Percentiles rank a stretch among this genome's conserved stretches.
These are phyloP conservation scores for Hypholoma fasciculare DNA, from an alignment of 768 basidiomycete species.

Conservation along the genomic window DNA sequence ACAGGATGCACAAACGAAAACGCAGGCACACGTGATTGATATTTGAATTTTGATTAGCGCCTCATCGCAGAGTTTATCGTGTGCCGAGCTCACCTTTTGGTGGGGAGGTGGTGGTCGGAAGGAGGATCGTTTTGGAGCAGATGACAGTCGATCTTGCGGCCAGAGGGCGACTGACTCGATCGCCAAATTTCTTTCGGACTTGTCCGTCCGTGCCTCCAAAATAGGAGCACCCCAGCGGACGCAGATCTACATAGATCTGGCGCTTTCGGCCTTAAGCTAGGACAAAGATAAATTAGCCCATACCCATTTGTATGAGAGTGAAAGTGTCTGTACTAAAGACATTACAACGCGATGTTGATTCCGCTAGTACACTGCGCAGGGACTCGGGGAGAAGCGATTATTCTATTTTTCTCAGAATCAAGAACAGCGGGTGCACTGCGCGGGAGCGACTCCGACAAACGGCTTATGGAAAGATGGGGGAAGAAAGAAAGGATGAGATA, in stretches of 20 bases:
- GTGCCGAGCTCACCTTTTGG: background rate
- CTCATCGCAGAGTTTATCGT: background rate
- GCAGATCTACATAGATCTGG: background rate
- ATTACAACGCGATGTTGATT: too few relatives aligned
- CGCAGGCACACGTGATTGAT: background rate
- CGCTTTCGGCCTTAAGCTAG: too few relatives aligned
- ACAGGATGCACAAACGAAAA: background rate
- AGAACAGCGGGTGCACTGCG: too few relatives aligned
- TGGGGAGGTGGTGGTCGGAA: background rate
- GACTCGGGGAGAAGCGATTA: too few relatives aligned
- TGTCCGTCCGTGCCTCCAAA: background rate
- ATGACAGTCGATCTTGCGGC: background rate
- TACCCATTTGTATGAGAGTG: too few relatives aligned
- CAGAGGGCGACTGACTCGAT: background rate
- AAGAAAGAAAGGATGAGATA: too few relatives aligned
- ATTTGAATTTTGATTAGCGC: background rate
- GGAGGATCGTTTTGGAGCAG: background rate
- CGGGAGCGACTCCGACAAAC: too few relatives aligned
- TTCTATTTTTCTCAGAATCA: too few relatives aligned
- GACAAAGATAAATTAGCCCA: too few relatives aligned
- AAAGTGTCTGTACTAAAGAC: too few relatives aligned
- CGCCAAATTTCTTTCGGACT: background rate
- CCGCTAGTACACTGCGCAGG: too few relatives aligned
- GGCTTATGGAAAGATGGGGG: too few relatives aligned
- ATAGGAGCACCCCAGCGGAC: background rate